phyloP scores from a whole-genome alignment of 352 stramenopile genomes.

The Phytopythium aichiense region DNA sequence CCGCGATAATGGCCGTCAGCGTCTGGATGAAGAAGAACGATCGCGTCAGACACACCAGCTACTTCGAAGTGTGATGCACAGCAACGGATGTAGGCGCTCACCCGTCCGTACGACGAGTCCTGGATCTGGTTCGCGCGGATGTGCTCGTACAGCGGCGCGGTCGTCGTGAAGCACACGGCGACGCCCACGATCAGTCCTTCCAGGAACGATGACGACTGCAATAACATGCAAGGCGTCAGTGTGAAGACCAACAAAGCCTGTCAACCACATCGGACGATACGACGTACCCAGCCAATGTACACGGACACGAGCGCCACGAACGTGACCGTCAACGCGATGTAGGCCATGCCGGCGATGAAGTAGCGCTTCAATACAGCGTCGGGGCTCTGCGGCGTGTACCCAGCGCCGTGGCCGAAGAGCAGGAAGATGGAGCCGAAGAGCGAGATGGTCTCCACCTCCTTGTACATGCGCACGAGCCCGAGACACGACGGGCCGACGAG shows the following conservation, averaged over 20 bases:
- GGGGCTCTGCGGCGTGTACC: slow-evolving; percentile 61
- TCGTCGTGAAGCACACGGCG: slow-evolving; percentile 80
- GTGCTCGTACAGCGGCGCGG: slow-evolving; percentile 76
- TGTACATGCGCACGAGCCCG: slow-evolving; percentile 82
- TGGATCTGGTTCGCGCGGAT: slow-evolving; percentile 79
- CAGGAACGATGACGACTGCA: slow-evolving; percentile 57
- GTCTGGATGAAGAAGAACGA: slow-evolving; percentile 29
- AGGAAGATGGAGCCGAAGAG: slow-evolving; percentile 93
- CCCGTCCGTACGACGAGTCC: slow-evolving; percentile 71
- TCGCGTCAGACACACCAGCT: not conserved
- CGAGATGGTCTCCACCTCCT: slow-evolving; percentile 91
- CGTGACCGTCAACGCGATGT: slow-evolving; percentile 67
- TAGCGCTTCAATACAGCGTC: slow-evolving; percentile 73
- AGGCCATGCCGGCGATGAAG: slow-evolving; percentile 64
- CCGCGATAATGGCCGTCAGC: slow-evolving; percentile 79
- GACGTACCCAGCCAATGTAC: slow-evolving; percentile 64
- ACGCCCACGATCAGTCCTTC: slow-evolving; percentile 77
- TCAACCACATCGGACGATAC: not conserved
- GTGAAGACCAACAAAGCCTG: not conserved
- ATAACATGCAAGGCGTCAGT: not conserved
- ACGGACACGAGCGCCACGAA: slow-evolving; percentile 65
- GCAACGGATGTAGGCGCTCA: slow-evolving; percentile 8
- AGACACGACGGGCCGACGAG: slow-evolving; percentile 89
- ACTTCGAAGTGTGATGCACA: too few species aligned
- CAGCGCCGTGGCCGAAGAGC: slow-evolving; percentile 87